Evolutionary conservation across 208 protist species (phyloP).

Genomic region (Trypanosoma caninum): DNA sequence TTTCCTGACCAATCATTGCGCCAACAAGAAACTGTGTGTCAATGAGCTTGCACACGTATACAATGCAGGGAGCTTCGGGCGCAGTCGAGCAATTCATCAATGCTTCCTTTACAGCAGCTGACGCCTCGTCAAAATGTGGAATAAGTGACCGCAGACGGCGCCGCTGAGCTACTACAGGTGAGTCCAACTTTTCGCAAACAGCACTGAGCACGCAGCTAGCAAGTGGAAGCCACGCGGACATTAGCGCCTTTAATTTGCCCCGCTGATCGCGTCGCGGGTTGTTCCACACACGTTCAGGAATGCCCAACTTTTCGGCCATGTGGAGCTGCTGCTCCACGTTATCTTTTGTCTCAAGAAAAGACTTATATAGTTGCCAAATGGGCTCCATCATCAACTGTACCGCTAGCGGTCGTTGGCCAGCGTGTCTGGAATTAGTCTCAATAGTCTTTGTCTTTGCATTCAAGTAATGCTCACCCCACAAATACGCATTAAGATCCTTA

Average conservation of each 20-base stretch:
- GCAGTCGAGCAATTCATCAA: constrained; percentile 55
- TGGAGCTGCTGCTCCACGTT: constrained; percentile 69
- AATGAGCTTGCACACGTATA: constrained; percentile 85
- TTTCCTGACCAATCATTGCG: constrained; percentile 37
- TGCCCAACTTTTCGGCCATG: constrained; percentile 60
- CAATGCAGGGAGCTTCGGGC: constrained; percentile 69
- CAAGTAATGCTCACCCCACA: constrained; percentile 98
- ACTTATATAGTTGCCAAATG: constrained; percentile 95
- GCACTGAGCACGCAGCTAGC: constrained; percentile 86
- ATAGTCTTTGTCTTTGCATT: constrained; percentile 94
- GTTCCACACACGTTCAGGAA: constrained; percentile 74
- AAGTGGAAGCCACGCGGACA: constrained; percentile 94
- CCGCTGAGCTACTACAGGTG: constrained; percentile 83
- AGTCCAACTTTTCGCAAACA: constrained; percentile 84
- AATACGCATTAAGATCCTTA: constrained; percentile 59
- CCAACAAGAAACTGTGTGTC: constrained; percentile 85
- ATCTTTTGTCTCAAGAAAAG: constrained; percentile 69
- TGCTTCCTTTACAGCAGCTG: constrained; percentile 33
- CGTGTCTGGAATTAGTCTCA: constrained; percentile 48
- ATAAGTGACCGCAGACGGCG: constrained; percentile 66
- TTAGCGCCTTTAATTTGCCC: constrained; percentile 79
- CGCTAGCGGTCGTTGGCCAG: constrained; percentile 89
- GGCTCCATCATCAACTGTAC: constrained; percentile 96
- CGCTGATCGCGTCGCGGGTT: constrained; percentile 57
- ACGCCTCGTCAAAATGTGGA: constrained; percentile 45